Base-by-base conservation (phyloP, 331 rosid genomes). In the Pyrus hybrid region DNA sequence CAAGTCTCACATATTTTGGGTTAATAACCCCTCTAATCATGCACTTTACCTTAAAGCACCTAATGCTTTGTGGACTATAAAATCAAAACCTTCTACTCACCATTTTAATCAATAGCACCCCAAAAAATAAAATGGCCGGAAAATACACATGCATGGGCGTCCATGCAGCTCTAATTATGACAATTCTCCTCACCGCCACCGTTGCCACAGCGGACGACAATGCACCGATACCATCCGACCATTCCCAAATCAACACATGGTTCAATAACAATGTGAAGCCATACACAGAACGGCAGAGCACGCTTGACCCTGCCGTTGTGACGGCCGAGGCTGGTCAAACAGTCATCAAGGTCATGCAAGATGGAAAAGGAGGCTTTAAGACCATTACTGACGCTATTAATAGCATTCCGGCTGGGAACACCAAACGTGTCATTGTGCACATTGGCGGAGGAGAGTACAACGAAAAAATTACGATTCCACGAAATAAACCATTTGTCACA, bases 361-460 rank as follows among this genome's bases (percentile, higher is more conserved):
- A 80, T 41, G 97, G 97, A 0, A 78, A 67, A 0, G 97, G 92
- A 6, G 20, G 87, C 1, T 93, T 76, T 76, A 87, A 76, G 77
- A 85, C 83, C 16, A 60, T 93, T 23, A 73, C 57, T 0, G 96
- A 84, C 0, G 97, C 98, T 18, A 12, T 91, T 20, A 75, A 85
- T 4, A 88, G 89, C 76, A 76, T 93, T 57, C 96, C 91, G 5
- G 3, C 0, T 0, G 85, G 75, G 3, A 93, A 91, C 76, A 74
- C 76, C 1, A 75, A 65, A n/a, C 85, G 98, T 6, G 87, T 89
- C 28, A 75, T 89, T 33, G 10, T 93, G 12, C 63, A 79, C 13
- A 85, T 93, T 5, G 93, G 87, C 12, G 68, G 43, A 1, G 98
- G 97, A 28, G 77, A 1, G 8, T 93, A 88, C 71, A 26, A 71